Evolutionary conservation across 495 filamentous ascomycete species (phyloP), one percentile per base, ranked within the genome.

Genomic region (Corynascus novoguineensis): DNA sequence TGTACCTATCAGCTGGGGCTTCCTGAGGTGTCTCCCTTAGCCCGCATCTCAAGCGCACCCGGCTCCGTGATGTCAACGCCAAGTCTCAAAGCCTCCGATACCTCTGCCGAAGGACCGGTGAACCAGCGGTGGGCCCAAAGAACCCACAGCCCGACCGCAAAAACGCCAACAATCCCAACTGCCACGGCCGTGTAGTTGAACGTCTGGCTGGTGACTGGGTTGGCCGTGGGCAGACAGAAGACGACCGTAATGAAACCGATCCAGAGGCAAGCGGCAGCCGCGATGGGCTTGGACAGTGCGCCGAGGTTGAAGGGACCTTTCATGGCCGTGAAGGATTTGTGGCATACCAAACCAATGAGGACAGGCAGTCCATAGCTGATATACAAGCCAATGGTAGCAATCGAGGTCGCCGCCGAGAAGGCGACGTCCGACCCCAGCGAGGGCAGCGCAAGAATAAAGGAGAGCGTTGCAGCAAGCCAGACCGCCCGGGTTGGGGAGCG

Each of bases 331-430:
- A 73, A 73, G 4, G 65, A 59, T 0, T 29, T 19, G 45, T 67
- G 67, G 65, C 75, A 83, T 50, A 83, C 66, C 17, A 81, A 45
- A 0, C 75, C 78, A 56, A 82, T 82, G 38, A 87, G 68, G 58
- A 87, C 85, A 0, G 83, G 85, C 17, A 84, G 67, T 2, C 82
- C 83, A 65, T 88, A 89, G 51, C 75, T 80, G 29, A 86, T 75
- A 35, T 86, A 86, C 5, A 88, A 69, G 0, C 85, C 81, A 47
- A 88, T 88, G n/a, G 86, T 88, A 17, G 81, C 82, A 53, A 86
- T 83, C 21, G 74, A 81, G 5, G 82, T 88, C 32, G 78, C 84
- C 19, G 81, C 85, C 17, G 74, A 70, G 65, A 82, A 88, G 24
- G 81, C 84, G 14, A 85, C 83, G 0, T 69, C 67, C 7, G 75